A percentile compares a stretch with the other conserved stretches of the same genome.
Conservation (phyloP, 140 eudicot species). For the Erigeron philadelphicus region DNA sequence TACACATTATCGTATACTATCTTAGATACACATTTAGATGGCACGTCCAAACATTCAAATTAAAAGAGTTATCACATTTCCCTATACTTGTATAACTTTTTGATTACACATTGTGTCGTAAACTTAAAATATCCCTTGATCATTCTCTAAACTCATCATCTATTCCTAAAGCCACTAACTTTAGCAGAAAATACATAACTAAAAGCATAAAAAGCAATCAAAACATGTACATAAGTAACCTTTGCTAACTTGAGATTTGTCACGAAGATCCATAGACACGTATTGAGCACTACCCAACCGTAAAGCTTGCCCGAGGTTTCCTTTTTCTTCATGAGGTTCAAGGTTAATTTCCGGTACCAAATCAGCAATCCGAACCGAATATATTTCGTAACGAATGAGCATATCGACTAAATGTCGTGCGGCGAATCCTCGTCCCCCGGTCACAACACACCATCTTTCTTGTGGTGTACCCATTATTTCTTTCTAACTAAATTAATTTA, state of each 20-base stretch:
- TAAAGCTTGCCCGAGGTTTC: constrained; percentile 62
- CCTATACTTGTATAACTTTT: not conserved
- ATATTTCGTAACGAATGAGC: constrained; percentile 69
- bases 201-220: no score
- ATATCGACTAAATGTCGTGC: constrained; percentile 87
- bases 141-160: not conserved
- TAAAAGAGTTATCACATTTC: not conserved
- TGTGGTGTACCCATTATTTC: constrained; percentile 33
- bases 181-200: no score
- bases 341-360: constrained; percentile 59
- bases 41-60: constrained; percentile 1
- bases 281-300: constrained; percentile 67
- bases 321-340: constrained; percentile 60
- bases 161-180: not conserved
- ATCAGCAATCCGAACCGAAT: constrained; percentile 64
- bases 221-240: constrained; percentile 28
- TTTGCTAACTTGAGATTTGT: constrained; percentile 70
- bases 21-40: not conserved
- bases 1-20: not conserved
- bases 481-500: no score
- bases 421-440: constrained; percentile 98
- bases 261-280: constrained; percentile 64
- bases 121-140: not conserved
- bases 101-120: not conserved
- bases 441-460: constrained; percentile 91